Base-by-base conservation (phyloP, 208 protist genomes). In the Wallacemonas collosoma region DNA sequence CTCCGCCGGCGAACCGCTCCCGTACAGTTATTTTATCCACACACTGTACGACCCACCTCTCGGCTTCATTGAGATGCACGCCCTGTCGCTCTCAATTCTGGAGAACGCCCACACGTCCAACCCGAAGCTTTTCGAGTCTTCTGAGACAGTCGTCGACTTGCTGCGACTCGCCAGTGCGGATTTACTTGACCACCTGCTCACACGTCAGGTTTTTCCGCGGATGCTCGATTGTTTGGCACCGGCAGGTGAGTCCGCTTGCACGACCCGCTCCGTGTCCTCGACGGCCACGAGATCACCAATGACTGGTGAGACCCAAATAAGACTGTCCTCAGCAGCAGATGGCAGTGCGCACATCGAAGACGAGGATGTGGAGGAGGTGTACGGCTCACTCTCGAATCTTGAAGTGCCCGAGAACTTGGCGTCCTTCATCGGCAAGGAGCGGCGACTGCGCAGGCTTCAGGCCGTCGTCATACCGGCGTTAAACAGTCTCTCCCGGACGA, bases 1-100 rank as follows among this genome's bases (percentile, higher is more conserved):
- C 45, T 50, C 45, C 45, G 12, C 45, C 17, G 41, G 44, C 44
- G 60, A 65, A 41, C 60, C 60, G 26, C 72, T 90, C 38, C 86
- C 88, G 2, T 93, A 93, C 76, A 80, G 81, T 6, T 88, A 81
- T 69, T 90, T 82, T 57, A 86, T 94, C 44, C 89, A 94, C 54
- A 77, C 86, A 38, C 44, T 85, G 60, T 89, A 94, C 63, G 62
- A 79, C 47, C 86, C 89, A 0, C 87, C 89, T 2, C 81, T 92
- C 15, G 85, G 86, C 38, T 94, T 88, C 68, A 90, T 94, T 48
- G 86, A 94, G 54, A 73, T 83, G 68, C 87, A 94, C 79, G 86
- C 85, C n/a, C 47, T 94, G 26, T 89, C 89, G 15, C 70, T 90
- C 35, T 85, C 75, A 47, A 71, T 94, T 51, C 90, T 94, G 17